Conservation (phyloP, 2,329 filamentous ascomycete genomes). For the Fusarium aywerte region DNA sequence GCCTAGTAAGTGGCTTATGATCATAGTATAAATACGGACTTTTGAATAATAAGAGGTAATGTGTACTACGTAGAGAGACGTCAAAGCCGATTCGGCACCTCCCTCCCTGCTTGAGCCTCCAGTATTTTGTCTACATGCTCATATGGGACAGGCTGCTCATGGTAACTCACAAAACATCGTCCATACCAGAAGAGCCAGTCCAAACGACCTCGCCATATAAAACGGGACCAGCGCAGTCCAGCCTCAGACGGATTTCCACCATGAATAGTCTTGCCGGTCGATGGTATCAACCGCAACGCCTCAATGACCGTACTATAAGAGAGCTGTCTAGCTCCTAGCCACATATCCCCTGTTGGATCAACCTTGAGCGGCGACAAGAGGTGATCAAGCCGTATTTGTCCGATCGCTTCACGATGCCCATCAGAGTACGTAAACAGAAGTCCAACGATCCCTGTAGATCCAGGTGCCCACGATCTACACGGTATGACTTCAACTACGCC, state of each 20-base stretch:
- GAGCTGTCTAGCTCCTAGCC: background rate
- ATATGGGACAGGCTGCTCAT: background rate
- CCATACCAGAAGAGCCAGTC: slow-evolving; percentile 16
- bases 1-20: slow-evolving; percentile 19
- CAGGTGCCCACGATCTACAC: slow-evolving; percentile 12
- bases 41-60: background rate
- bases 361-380: background rate
- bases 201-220: slow-evolving; percentile 2
- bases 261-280: background rate
- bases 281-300: slow-evolving; percentile 11
- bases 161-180: background rate
- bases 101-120: background rate
- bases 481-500: background rate
- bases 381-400: slow-evolving; percentile 17
- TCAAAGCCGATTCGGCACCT: background rate
- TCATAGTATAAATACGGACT: background rate
- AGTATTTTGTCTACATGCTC: background rate
- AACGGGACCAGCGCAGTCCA: background rate
- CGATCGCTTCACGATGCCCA: slow-evolving; percentile 16
- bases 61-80: too few relatives aligned
- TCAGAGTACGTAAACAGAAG: slow-evolving; percentile 13
- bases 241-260: background rate
- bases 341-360: slow-evolving; percentile 8
- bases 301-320: background rate
- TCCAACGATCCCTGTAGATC: slow-evolving; percentile 13